These are phyloP conservation scores for Phytophthora macrochlamydospora DNA, from an alignment of 352 stramenopile species.

Conservation along the genomic window DNA sequence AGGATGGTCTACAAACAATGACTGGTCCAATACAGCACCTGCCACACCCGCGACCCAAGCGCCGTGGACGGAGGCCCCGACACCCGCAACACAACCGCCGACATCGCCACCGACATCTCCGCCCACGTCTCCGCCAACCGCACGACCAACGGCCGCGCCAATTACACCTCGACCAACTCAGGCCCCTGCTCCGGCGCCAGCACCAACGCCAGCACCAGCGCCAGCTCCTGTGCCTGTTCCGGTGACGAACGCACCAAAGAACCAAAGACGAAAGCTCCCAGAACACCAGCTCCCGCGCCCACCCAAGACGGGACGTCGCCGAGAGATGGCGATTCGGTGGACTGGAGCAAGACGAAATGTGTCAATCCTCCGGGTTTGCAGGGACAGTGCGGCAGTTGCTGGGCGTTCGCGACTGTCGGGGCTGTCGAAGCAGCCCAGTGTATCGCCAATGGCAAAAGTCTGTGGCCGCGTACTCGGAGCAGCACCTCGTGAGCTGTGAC, in stretches of 20 bases:
- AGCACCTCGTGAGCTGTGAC: constrained; percentile 93
- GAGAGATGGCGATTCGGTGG: constrained; percentile 29
- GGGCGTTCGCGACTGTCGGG: constrained; percentile 94
- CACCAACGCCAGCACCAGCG: constrained; percentile 3
- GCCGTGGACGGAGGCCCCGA: constrained; percentile 4
- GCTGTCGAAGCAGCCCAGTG: constrained; percentile 91
- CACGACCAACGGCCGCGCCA: background rate
- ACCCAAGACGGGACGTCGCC: constrained; percentile 11
- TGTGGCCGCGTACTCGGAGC: constrained; percentile 87
- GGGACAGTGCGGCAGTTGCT: constrained; percentile 96
- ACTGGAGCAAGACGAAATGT: constrained; percentile 52
- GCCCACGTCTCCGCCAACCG: background rate
- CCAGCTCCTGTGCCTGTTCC: background rate
- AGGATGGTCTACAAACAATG: constrained; percentile 2
- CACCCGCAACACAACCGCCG: background rate
- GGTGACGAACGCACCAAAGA: background rate
- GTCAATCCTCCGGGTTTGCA: constrained; percentile 92
- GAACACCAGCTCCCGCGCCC: constrained; percentile 12
- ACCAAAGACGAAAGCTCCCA: constrained; percentile 23
- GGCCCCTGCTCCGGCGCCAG: background rate
- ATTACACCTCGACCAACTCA: background rate
- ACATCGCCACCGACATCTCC: constrained; percentile 2
- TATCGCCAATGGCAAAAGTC: constrained; percentile 68
- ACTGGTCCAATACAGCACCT: constrained; percentile 17
- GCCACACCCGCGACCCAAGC: constrained; percentile 6